These are phyloP conservation scores for Fonticula alba DNA, from an alignment of 78 protist species.

Conservation along the genomic window DNA sequence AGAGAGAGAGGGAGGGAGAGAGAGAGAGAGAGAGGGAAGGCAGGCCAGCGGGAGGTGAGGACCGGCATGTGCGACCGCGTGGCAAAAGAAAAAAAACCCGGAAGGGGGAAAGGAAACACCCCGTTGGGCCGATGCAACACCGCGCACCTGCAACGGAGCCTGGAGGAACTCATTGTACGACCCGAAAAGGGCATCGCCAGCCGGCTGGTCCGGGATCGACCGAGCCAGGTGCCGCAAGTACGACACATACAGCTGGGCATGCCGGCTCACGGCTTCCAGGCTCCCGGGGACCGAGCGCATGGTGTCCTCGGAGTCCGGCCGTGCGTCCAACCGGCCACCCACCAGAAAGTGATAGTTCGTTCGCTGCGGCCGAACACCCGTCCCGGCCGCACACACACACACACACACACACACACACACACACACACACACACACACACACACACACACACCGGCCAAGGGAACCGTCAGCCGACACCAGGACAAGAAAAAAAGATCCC, in stretches of 20 bases:
- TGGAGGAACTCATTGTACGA: constrained; percentile 21
- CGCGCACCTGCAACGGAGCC: constrained; percentile 27
- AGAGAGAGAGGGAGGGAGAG: too few relatives aligned
- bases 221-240: neutral
- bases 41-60: too few relatives aligned
- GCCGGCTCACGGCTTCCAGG: constrained; percentile 20
- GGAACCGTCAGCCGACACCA: neutral
- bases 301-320: too few relatives aligned
- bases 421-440: constrained; percentile 1
- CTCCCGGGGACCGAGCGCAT: constrained; percentile 4
- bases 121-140: too few relatives aligned
- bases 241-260: constrained; percentile 1
- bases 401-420: constrained; percentile 1
- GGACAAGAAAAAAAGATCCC: neutral
- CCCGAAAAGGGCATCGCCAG: too few relatives aligned
- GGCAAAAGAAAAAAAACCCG: too few relatives aligned
- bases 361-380: neutral
- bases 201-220: neutral
- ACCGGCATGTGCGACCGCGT: too few relatives aligned
- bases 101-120: too few relatives aligned
- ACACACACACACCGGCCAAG: neutral
- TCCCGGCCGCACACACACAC: neutral
- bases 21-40: too few relatives aligned
- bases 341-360: neutral
- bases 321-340: neutral